These are phyloP conservation scores for Colletotrichum sp. DNA, from an alignment of 2,329 filamentous ascomycete species.

Conservation along the genomic window DNA sequence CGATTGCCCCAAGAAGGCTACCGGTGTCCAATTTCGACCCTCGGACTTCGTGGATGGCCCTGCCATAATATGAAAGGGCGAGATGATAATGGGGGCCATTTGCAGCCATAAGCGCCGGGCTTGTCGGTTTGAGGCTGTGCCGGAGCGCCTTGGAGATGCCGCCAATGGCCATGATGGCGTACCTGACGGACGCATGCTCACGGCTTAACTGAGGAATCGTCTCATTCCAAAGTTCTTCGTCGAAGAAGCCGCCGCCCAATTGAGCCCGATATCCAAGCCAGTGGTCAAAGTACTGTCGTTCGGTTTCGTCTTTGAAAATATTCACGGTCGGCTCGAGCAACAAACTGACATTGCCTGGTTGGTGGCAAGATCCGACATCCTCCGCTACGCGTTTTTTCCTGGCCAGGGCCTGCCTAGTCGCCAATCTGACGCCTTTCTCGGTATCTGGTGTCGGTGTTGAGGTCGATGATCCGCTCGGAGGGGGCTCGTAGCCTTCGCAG, in stretches of 20 bases:
- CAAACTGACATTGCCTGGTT: background rate
- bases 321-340: background rate
- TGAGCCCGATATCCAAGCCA: conserved; percentile 26
- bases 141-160: conserved; percentile 30
- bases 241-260: conserved; percentile 33
- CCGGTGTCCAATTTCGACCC: conserved; percentile 15
- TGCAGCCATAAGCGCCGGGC: conserved; percentile 6
- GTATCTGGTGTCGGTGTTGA: background rate
- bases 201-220: conserved; percentile 37
- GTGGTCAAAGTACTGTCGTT: conserved; percentile 30
- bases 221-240: conserved; percentile 37
- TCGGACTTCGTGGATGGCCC: conserved; percentile 32
- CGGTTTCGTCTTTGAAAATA: conserved; percentile 22
- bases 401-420: background rate
- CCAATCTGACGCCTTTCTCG: background rate
- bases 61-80: conserved; percentile 37
- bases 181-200: conserved; percentile 36
- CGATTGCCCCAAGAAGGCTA: conserved; percentile 31
- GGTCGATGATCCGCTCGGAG: background rate
- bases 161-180: conserved; percentile 41
- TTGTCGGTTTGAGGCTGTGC: conserved; percentile 1
- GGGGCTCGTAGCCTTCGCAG: conserved; percentile 33
- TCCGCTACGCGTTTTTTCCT: background rate
- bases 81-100: conserved; percentile 29
- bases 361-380: background rate